Conservation (phyloP, 116 monocot species). For the Dioscorea cayenensis region DNA sequence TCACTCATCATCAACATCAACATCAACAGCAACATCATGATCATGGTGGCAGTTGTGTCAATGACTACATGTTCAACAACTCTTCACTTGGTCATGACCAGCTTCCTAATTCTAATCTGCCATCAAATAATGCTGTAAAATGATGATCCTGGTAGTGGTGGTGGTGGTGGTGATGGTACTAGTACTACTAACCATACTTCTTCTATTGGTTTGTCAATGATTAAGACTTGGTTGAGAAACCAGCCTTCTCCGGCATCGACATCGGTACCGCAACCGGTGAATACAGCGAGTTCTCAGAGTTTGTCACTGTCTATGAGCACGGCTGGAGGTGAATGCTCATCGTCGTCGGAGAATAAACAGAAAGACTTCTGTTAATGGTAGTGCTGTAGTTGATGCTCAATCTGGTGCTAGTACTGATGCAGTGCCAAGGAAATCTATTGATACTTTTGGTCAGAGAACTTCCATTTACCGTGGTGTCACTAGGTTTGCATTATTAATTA, state of each 20-base stretch:
- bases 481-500: conserved; percentile 29
- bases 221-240: conserved; percentile 76
- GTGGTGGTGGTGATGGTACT: not conserved
- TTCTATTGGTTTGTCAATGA: conserved; percentile 73
- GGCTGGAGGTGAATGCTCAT: conserved; percentile 40
- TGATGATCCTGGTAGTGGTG: not conserved
- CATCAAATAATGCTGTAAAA: not conserved
- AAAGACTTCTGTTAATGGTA: conserved; percentile 17
- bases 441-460: conserved; percentile 94
- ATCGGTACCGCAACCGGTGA: conserved; percentile 15
- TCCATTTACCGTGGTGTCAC: conserved; percentile 96
- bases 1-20: conserved; percentile 31
- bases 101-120: conserved; percentile 21
- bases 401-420: conserved; percentile 33
- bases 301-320: conserved; percentile 86
- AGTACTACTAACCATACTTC: not conserved
- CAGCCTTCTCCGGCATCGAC: conserved; percentile 37
- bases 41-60: not conserved
- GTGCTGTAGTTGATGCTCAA: conserved; percentile 26
- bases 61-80: conserved; percentile 37
- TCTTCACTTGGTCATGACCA: conserved; percentile 21
- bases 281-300: conserved; percentile 17
- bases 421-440: conserved; percentile 65
- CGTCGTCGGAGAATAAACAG: conserved; percentile 43
- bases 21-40: conserved; percentile 4